These are phyloP conservation scores for Pseudocercospora crystallina DNA, from an alignment of 2,329 filamentous ascomycete species.

Conservation along the genomic window DNA sequence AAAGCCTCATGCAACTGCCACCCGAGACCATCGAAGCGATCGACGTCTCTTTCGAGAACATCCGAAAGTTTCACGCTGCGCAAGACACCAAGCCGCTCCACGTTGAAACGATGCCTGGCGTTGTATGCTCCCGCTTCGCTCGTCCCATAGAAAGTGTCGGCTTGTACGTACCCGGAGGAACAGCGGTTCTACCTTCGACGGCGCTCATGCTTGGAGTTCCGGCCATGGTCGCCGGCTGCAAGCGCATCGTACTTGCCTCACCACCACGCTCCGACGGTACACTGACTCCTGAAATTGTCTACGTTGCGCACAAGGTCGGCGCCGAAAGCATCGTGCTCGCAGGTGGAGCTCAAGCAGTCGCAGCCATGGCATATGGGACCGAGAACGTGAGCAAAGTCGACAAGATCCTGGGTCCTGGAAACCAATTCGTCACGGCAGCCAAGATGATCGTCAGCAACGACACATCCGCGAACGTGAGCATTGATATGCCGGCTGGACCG, in stretches of 20 bases:
- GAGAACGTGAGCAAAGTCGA: constrained; percentile 94
- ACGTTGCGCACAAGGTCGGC: constrained; percentile 93
- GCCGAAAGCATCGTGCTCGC: constrained; percentile 95
- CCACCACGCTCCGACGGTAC: constrained; percentile 86
- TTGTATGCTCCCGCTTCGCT: constrained; percentile 89
- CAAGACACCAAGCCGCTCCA: constrained; percentile 80
- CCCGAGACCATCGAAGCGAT: constrained; percentile 88
- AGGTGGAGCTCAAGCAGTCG: constrained; percentile 91
- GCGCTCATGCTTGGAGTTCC: constrained; percentile 98
- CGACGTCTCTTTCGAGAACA: constrained; percentile 90
- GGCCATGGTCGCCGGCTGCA: constrained; percentile 94
- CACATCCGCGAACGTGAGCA: constrained; percentile 89
- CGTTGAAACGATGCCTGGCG: constrained; percentile 97
- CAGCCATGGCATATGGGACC: constrained; percentile 95
- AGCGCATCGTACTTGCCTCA: constrained; percentile 90
- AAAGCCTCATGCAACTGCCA: constrained; percentile 79
- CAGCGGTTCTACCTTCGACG: constrained; percentile 93
- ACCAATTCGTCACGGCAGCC: constrained; percentile 96
- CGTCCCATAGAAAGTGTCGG: constrained; percentile 94
- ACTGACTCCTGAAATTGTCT: constrained; percentile 94
- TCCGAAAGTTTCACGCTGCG: constrained; percentile 87
- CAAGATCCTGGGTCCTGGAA: constrained; percentile 96
- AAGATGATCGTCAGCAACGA: constrained; percentile 99
- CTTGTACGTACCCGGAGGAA: constrained; percentile 92
- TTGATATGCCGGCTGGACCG: constrained; percentile 97